Evolutionary conservation across 306 rosid genomes (phyloP).

Genomic region (Prunus padus): DNA sequence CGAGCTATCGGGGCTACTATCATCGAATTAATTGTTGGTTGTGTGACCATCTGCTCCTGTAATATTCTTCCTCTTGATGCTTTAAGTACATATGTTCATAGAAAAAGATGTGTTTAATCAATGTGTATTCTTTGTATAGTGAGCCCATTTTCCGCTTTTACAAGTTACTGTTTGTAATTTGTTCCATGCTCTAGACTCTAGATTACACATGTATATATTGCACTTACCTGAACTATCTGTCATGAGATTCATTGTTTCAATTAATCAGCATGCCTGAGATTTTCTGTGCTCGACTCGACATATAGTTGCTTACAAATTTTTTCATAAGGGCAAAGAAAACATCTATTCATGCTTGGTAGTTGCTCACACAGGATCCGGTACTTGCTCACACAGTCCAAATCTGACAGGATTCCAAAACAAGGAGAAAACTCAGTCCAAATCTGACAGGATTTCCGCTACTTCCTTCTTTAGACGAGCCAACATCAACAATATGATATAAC

Average conservation of each 20-base stretch:
- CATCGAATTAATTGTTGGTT: not conserved
- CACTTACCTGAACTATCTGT: not conserved
- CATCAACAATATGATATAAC: no score
- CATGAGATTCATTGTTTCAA: not conserved
- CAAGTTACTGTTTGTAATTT: not conserved
- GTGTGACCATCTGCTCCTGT: not conserved
- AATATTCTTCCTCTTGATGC: not conserved
- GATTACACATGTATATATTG: not conserved
- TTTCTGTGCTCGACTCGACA: no score
- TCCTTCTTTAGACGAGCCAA: no score
- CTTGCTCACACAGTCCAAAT: no score
- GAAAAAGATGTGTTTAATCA: not conserved
- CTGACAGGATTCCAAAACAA: no score
- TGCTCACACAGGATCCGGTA: no score
- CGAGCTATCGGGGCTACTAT: slow-evolving; percentile 29
- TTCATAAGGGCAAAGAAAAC: no score
- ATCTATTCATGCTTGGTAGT: no score
- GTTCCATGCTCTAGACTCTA: not conserved
- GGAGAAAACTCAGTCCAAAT: no score
- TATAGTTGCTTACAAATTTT: no score
- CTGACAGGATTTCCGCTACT: no score
- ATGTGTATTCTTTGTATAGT: not conserved
- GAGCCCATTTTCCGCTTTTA: slow-evolving; percentile 7
- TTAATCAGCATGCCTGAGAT: no score
- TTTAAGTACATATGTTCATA: not conserved